Evolutionary conservation across 1,284 basidiomycete species (phyloP).

Genomic region (Thecaphora thlaspeos): DNA sequence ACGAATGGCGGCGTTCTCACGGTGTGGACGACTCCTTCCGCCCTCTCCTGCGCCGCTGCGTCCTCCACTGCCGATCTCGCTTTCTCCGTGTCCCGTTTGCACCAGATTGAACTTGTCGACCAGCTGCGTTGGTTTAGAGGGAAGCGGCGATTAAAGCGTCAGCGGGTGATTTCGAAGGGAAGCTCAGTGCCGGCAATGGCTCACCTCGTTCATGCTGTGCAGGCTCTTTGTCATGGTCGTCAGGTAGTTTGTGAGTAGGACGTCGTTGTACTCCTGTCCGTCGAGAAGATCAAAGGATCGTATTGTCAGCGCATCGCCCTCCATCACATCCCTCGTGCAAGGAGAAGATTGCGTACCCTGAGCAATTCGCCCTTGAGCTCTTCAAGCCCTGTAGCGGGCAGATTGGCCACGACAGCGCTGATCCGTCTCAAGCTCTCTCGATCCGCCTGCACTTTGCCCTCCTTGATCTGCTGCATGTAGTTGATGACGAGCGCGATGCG

Average conservation of each 20-base stretch:
- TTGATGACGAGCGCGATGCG: slow-evolving; percentile 77
- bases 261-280: slow-evolving; percentile 93
- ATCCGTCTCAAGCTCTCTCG: slow-evolving; percentile 79
- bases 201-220: slow-evolving; percentile 81
- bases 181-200: too few relatives aligned
- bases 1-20: slow-evolving; percentile 5
- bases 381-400: slow-evolving; percentile 30
- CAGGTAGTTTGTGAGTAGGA: slow-evolving; percentile 84
- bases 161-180: too few relatives aligned
- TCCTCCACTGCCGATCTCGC: slow-evolving; percentile 4
- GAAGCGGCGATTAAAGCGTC: too few relatives aligned
- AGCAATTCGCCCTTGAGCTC: slow-evolving; percentile 41
- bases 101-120: slow-evolving; percentile 49
- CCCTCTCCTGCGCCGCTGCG: slow-evolving; percentile 2
- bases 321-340: too few relatives aligned
- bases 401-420: slow-evolving; percentile 75
- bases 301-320: too few relatives aligned
- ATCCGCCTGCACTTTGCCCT: slow-evolving; percentile 33
- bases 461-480: slow-evolving; percentile 62
- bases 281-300: too few relatives aligned
- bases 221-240: slow-evolving; percentile 83
- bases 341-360: too few relatives aligned
- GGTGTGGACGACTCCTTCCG: slow-evolving; percentile 7
- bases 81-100: slow-evolving; percentile 17
- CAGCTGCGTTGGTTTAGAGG: slow-evolving; percentile 13